Conservation (phyloP, 1,284 basidiomycete species). For the Apiotrichum domesticum region DNA sequence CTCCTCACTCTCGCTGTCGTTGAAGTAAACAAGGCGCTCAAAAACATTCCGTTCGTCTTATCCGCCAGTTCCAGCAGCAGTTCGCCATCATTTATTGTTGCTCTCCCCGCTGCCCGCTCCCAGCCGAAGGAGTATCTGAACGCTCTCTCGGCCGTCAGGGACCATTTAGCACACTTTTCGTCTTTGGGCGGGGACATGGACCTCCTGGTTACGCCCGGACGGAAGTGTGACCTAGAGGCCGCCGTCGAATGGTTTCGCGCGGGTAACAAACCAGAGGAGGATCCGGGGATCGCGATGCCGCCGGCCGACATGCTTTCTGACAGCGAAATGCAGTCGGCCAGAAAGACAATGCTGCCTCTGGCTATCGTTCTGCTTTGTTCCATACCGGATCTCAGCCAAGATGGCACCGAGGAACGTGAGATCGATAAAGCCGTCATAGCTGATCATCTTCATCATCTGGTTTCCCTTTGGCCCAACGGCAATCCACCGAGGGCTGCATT, state of each 20-base stretch:
- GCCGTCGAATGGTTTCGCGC: not conserved
- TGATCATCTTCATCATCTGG: constrained; percentile 31
- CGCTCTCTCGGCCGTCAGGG: constrained; percentile 15
- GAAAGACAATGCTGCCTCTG: constrained; percentile 29
- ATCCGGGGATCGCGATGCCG: not conserved
- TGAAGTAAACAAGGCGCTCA: constrained; percentile 23
- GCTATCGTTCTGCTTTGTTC: constrained; percentile 24
- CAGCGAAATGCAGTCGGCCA: constrained; percentile 1
- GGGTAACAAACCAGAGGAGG: not conserved
- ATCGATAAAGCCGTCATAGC: constrained; percentile 29
- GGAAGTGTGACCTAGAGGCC: constrained; percentile 9
- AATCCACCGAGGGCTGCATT: constrained; percentile 43
- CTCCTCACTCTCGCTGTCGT: constrained; percentile 18
- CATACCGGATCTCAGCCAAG: constrained; percentile 6
- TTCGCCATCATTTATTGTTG: constrained; percentile 8
- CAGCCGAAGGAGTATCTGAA: constrained; percentile 21
- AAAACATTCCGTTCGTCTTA: constrained; percentile 9
- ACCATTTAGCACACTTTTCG: not conserved
- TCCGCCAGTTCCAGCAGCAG: not conserved
- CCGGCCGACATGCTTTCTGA: not conserved
- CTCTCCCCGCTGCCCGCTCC: constrained; percentile 22
- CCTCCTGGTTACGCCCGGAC: constrained; percentile 19
- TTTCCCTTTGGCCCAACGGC: constrained; percentile 41
- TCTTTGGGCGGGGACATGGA: not conserved
- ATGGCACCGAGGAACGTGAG: not conserved